Percentiles rank a stretch among this genome's conserved stretches.
These are phyloP conservation scores for Ceratocystis huliohia DNA, from an alignment of 2,329 filamentous ascomycete genomes.

Conservation along the genomic window DNA sequence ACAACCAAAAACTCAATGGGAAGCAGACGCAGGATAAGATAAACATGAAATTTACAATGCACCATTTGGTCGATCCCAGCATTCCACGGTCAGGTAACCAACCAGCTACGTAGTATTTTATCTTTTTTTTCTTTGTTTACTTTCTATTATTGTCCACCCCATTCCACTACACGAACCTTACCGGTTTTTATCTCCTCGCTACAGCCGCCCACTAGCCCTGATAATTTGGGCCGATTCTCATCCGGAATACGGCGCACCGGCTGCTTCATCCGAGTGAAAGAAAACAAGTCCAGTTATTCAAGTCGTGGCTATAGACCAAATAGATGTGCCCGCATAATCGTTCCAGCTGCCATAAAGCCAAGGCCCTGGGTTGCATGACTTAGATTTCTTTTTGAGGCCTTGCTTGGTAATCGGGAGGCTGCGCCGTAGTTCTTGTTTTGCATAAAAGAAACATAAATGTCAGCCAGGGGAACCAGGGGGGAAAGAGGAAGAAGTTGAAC, in stretches of 20 bases:
- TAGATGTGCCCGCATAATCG: background rate
- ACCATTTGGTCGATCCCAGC: too few species aligned
- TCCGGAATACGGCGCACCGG: background rate
- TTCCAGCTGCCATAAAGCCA: background rate
- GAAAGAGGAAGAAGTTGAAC: background rate
- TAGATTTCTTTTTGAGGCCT: background rate
- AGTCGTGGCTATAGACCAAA: background rate
- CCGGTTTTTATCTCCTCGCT: too few species aligned
- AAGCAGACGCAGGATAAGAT: too few species aligned
- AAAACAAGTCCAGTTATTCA: background rate
- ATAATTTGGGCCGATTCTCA: background rate
- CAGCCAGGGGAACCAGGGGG: background rate
- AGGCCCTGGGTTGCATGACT: background rate
- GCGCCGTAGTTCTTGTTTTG: background rate
- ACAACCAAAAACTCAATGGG: too few species aligned
- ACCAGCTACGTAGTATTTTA: too few species aligned
- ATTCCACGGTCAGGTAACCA: too few species aligned
- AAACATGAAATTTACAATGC: too few species aligned
- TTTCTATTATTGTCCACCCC: too few species aligned
- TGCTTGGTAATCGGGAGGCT: background rate
- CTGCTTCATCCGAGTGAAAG: background rate
- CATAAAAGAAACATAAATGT: slow-evolving; percentile 2
- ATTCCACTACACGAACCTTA: too few species aligned
- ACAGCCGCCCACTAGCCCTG: too few species aligned
- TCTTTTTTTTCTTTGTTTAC: too few species aligned